Conservation (phyloP, 2,329 filamentous ascomycete genomes). For the Aspergillus latus region DNA sequence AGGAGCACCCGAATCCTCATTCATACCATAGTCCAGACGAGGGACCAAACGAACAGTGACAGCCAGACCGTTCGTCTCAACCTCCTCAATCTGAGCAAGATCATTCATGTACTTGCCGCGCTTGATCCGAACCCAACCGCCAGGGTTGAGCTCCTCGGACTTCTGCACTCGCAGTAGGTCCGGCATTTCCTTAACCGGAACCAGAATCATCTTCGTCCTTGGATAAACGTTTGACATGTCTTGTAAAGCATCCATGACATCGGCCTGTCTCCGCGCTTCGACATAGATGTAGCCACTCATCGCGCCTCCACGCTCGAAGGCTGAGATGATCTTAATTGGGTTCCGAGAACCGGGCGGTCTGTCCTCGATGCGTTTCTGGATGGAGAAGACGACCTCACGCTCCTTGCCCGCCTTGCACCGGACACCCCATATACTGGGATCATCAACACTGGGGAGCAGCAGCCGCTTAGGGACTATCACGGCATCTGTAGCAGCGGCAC, state of each 20-base stretch:
- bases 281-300: constrained; percentile 97
- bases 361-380: constrained; percentile 87
- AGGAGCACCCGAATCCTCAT: constrained; percentile 68
- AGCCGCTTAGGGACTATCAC: constrained; percentile 80
- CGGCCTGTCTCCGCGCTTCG: constrained; percentile 82
- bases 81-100: constrained; percentile 86
- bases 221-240: constrained; percentile 88
- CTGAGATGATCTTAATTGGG: constrained; percentile 79
- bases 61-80: constrained; percentile 88
- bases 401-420: constrained; percentile 95
- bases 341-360: constrained; percentile 70
- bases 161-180: constrained; percentile 90
- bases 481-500: constrained; percentile 66
- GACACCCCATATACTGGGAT: constrained; percentile 93
- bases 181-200: constrained; percentile 96
- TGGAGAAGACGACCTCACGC: constrained; percentile 80
- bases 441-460: constrained; percentile 86
- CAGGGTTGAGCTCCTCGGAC: constrained; percentile 77
- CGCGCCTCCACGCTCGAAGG: constrained; percentile 82
- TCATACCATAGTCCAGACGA: constrained; percentile 84
- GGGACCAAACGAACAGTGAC: constrained; percentile 86
- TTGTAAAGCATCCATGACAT: constrained; percentile 79
- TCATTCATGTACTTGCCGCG: constrained; percentile 82
- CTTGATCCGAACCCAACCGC: constrained; percentile 87
- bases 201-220: constrained; percentile 78